phyloP scores from a whole-genome alignment of 1,284 basidiomycete species.

The Heliocybe sulcata region DNA sequence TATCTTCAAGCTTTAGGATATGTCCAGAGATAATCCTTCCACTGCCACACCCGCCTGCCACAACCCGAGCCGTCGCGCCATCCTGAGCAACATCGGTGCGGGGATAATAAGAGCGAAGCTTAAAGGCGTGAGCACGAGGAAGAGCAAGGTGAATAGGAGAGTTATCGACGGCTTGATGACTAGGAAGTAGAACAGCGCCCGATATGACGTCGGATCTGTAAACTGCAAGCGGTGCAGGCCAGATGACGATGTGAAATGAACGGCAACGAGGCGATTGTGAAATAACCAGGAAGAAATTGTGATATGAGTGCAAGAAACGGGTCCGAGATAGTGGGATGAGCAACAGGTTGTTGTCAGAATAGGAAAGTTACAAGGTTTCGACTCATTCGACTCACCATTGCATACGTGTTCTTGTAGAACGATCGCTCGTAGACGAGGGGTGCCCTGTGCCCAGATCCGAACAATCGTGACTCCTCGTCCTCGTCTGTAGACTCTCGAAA shows the following conservation, averaged over 20 bases:
- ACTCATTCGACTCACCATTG: slow-evolving; percentile 48
- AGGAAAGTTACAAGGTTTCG: neutral
- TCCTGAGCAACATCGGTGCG: slow-evolving; percentile 56
- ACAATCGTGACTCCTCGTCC: slow-evolving; percentile 41
- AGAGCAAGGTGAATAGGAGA: slow-evolving; percentile 48
- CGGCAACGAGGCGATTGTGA: too few species aligned
- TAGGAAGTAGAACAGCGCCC: slow-evolving; percentile 78
- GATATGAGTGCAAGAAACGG: neutral
- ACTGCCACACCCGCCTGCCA: slow-evolving; percentile 79
- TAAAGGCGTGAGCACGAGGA: slow-evolving; percentile 52
- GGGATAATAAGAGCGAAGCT: slow-evolving; percentile 52
- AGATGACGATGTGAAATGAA: neutral
- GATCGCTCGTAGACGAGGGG: slow-evolving; percentile 41
- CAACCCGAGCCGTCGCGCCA: slow-evolving; percentile 55
- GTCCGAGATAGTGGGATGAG: neutral
- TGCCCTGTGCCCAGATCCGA: neutral
- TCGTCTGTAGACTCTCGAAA: slow-evolving; percentile 35
- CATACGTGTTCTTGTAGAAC: slow-evolving; percentile 71
- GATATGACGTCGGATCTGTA: slow-evolving; percentile 70
- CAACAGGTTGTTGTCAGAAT: neutral
- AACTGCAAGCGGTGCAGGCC: slow-evolving; percentile 38
- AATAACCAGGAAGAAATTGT: too few species aligned
- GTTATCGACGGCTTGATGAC: slow-evolving; percentile 78
- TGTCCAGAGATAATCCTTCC: slow-evolving; percentile 59
- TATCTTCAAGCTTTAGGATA: slow-evolving; percentile 21